phyloP scores from a whole-genome alignment of 225 moss, liverwort and hornwort genomes.

The Polytrichum commune region DNA sequence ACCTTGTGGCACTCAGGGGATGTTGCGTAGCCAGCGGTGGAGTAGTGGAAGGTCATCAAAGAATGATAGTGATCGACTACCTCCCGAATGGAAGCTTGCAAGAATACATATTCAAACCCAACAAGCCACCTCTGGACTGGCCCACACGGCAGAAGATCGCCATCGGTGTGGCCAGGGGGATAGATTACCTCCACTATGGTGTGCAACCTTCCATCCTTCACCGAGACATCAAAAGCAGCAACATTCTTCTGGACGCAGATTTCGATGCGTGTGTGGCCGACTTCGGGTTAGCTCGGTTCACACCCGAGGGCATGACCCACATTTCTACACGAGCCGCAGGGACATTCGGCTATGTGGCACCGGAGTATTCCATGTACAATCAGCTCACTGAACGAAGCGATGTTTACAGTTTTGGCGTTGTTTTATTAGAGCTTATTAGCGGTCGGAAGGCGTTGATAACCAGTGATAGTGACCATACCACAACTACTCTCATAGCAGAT shows the following conservation, averaged over 20 bases:
- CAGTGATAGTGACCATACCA: background rate
- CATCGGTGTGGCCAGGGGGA: slow-evolving; percentile 66
- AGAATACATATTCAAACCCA: slow-evolving; percentile 56
- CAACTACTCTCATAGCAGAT: slow-evolving; percentile 52
- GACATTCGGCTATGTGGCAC: slow-evolving; percentile 74
- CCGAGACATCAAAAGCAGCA: slow-evolving; percentile 81
- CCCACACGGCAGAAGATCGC: slow-evolving; percentile 59
- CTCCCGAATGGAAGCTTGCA: slow-evolving; percentile 66
- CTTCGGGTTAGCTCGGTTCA: slow-evolving; percentile 71
- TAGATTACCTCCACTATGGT: slow-evolving; percentile 70
- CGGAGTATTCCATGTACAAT: slow-evolving; percentile 78
- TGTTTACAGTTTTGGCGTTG: slow-evolving; percentile 91
- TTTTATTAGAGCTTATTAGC: slow-evolving; percentile 79
- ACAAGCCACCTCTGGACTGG: slow-evolving; percentile 45
- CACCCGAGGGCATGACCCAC: slow-evolving; percentile 48
- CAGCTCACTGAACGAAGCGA: slow-evolving; percentile 82
- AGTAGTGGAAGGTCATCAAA: slow-evolving; percentile 64
- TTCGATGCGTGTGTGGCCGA: slow-evolving; percentile 70
- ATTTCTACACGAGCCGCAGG: slow-evolving; percentile 57
- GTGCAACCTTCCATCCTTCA: slow-evolving; percentile 69
- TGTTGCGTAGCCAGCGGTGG: slow-evolving; percentile 67
- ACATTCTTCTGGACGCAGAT: slow-evolving; percentile 66
- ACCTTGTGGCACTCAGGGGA: slow-evolving; percentile 69
- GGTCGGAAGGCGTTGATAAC: slow-evolving; percentile 57
- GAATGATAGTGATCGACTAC: slow-evolving; percentile 77